A percentile compares a stretch with the other conserved stretches of the same genome.
Evolutionary conservation across 1,284 basidiomycete species (phyloP).

Genomic region (Rhodofomes roseus): DNA sequence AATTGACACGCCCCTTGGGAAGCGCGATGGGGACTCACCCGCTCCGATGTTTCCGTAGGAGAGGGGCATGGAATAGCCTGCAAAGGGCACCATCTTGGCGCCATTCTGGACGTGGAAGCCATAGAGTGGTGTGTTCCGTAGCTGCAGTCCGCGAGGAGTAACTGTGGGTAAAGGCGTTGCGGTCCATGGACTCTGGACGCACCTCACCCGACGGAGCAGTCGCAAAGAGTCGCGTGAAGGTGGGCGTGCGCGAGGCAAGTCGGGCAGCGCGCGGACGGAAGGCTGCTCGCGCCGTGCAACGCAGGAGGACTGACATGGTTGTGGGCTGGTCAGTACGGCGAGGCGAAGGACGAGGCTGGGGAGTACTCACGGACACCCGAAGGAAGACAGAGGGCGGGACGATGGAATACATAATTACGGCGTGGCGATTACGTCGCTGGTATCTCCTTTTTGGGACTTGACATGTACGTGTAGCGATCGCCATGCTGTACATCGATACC

Average conservation of each 20-base stretch:
- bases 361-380: conserved; percentile 7
- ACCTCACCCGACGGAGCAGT: conserved; percentile 7
- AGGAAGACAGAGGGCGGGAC: background rate
- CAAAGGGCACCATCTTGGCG: conserved; percentile 97
- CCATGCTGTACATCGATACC: conserved; percentile 3
- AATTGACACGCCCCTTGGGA: conserved; percentile 1
- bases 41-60: conserved; percentile 82
- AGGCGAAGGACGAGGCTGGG: background rate
- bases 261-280: background rate
- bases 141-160: conserved; percentile 20
- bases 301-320: conserved; percentile 7
- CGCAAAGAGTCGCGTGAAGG: conserved; percentile 1
- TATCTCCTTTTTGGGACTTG: conserved; percentile 6
- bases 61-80: conserved; percentile 94
- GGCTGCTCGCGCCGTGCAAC: background rate
- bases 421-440: background rate
- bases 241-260: background rate
- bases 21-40: conserved; percentile 41
- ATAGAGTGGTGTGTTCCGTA: conserved; percentile 77
- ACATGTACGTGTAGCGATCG: background rate
- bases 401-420: conserved; percentile 1
- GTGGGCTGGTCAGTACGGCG: background rate
- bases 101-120: conserved; percentile 86
- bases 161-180: background rate
- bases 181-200: background rate